These are phyloP conservation scores for Hansenula lynferdii DNA, from an alignment of 1,139 yeast species.

Conservation along the genomic window DNA sequence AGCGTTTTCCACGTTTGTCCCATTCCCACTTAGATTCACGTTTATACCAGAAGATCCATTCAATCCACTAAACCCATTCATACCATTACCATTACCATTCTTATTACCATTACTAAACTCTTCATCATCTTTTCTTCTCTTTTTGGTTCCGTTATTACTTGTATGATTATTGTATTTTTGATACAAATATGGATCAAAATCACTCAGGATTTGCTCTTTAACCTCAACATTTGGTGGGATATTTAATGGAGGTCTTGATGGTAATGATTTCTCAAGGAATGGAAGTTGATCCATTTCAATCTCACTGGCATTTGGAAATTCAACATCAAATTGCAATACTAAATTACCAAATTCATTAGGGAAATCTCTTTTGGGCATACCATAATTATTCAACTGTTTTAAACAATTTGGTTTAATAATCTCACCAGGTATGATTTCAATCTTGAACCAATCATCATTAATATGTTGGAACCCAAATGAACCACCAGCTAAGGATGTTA, in stretches of 20 bases:
- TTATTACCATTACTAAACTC: conserved; percentile 23
- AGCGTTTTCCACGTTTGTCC: too few species aligned
- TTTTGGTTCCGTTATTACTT: conserved; percentile 10
- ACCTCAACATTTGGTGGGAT: conserved; percentile 10
- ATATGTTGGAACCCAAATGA: conserved; percentile 39
- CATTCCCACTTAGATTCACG: too few species aligned
- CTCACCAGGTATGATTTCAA: conserved; percentile 41
- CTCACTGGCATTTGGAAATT: conserved; percentile 40
- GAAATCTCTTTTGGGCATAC: conserved; percentile 58
- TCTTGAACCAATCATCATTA: conserved; percentile 37
- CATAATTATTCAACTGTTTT: conserved; percentile 44
- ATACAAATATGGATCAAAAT: conserved; percentile 9
- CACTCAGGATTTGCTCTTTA: conserved; percentile 9
- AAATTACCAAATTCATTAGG: conserved; percentile 38
- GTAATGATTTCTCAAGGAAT: conserved; percentile 36
- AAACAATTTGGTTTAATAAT: conserved; percentile 41
- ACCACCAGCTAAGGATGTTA: conserved; percentile 56
- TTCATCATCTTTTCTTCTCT: conserved; percentile 48
- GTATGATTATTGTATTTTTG: background rate
- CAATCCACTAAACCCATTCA: too few species aligned
- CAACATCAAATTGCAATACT: conserved; percentile 44
- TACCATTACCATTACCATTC: background rate
- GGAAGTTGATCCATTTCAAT: conserved; percentile 32
- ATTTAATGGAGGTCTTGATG: conserved; percentile 26
- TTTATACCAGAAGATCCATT: too few species aligned